Percentiles rank a stretch among this genome's conserved stretches.
Evolutionary conservation across 1,284 basidiomycete genomes (phyloP).

Genomic region (Apiotrichum veenhuisii): DNA sequence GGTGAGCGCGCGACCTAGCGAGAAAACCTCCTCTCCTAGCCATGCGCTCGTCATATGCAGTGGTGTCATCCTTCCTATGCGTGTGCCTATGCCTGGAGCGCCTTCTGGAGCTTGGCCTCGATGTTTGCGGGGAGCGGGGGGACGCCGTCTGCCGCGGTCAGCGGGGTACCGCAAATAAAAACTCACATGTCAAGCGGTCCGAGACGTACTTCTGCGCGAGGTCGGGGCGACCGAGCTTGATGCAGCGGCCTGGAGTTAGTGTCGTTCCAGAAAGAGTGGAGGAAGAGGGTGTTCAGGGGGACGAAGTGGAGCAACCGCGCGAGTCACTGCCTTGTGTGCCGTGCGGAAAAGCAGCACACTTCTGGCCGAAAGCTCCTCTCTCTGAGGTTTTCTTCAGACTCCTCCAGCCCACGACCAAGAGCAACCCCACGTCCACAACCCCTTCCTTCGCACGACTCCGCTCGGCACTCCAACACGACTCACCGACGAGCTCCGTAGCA

Average conservation of each 20-base stretch:
- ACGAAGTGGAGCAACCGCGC: too few species aligned
- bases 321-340: too few species aligned
- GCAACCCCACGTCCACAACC: too few species aligned
- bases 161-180: too few species aligned
- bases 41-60: not conserved
- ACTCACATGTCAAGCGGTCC: constrained; percentile 19
- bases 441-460: too few species aligned
- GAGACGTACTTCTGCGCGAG: constrained; percentile 14
- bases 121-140: not conserved
- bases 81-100: not conserved
- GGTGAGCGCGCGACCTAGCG: too few species aligned
- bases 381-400: too few species aligned
- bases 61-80: not conserved
- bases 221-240: constrained; percentile 20
- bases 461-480: too few species aligned
- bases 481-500: constrained; percentile 21
- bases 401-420: too few species aligned
- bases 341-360: too few species aligned
- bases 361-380: too few species aligned
- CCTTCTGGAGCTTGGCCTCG: constrained; percentile 3
- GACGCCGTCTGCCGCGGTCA: not conserved
- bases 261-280: not conserved
- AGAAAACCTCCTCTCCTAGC: too few species aligned
- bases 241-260: constrained; percentile 17
- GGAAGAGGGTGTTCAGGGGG: not conserved